A percentile compares a stretch with the other conserved stretches of the same genome.
Conservation (phyloP, 306 rosid species). For the Cucumis sativus region Cucumber_9930_V3 NC_026657.2:10582501-10583000, state of each 20-base stretch:
- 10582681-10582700: conserved; percentile 60
- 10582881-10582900: conserved; percentile 56
- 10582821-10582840: conserved; percentile 63
- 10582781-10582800: conserved; percentile 12
- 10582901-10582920: conserved; percentile 47
- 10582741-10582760: conserved; percentile 23
- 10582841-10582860: conserved; percentile 65
- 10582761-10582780: conserved; percentile 3
- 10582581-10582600: not conserved
- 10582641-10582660: conserved; percentile 49
- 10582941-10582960: conserved; percentile 52
- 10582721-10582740: conserved; percentile 52
- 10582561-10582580: not conserved
- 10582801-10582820: conserved; percentile 61
- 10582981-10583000: conserved; percentile 32
- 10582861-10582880: conserved; percentile 52
- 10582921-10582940: conserved; percentile 27
- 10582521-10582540: not conserved
- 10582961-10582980: conserved; percentile 63
- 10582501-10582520: not conserved
- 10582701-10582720: conserved; percentile 54
- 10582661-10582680: conserved; percentile 89
- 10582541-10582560: not conserved
- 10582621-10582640: conserved; percentile 97
- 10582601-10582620: conserved; percentile 16